A percentile compares a stretch with the other conserved stretches of the same genome.
phyloP scores from a whole-genome alignment of 1,284 basidiomycete species.

The Trichosporon sp. region DNA sequence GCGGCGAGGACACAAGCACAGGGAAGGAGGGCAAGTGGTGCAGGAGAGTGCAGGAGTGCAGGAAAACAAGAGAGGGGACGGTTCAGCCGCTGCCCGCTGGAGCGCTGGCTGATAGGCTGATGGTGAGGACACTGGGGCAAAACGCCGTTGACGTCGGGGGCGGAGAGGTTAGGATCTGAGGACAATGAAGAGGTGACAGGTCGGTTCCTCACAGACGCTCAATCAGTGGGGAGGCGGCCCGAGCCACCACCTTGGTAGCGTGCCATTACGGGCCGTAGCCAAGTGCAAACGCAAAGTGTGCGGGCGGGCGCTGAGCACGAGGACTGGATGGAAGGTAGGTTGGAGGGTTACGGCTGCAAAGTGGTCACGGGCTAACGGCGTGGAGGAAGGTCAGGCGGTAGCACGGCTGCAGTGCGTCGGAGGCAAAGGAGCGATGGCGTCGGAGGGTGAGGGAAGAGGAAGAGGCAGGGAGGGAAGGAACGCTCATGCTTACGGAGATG shows the following conservation, averaged over 20 bases:
- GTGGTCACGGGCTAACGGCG: background rate
- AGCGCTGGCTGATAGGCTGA: conserved; percentile 2
- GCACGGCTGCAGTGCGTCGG: too few species aligned
- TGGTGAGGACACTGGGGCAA: background rate
- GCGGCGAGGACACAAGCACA: background rate
- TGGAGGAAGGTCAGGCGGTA: background rate
- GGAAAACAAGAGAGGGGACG: background rate
- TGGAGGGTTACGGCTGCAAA: background rate
- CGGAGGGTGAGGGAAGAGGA: too few species aligned
- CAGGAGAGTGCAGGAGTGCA: too few species aligned
- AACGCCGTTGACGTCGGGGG: background rate
- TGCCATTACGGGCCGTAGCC: background rate
- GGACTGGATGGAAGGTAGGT: background rate
- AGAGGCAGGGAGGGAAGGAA: background rate
- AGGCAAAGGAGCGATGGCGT: too few species aligned
- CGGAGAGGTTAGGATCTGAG: background rate
- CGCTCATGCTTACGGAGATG: background rate
- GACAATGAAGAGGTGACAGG: background rate
- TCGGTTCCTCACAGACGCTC: background rate
- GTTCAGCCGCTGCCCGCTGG: background rate
- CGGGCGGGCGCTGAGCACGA: too few species aligned
- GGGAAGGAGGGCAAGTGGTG: background rate
- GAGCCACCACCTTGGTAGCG: background rate
- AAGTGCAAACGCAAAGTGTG: background rate
- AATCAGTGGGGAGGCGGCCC: background rate